phyloP scores from a whole-genome alignment of 1,284 basidiomycete genomes.

The Microbotryum scabiosae region DNA sequence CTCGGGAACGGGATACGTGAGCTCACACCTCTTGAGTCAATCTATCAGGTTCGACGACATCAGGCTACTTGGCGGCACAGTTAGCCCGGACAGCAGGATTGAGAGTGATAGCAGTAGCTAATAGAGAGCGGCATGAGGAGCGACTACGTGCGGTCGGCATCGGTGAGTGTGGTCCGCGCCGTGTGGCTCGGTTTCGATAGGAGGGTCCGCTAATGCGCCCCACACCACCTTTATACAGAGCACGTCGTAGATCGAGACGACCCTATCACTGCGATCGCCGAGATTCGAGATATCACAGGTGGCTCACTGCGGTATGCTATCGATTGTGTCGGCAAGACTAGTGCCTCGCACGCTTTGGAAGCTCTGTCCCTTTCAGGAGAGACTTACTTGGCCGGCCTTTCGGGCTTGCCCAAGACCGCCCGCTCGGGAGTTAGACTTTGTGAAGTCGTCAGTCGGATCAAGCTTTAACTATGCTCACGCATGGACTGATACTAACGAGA shows the following conservation, averaged over 20 bases:
- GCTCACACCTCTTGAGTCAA: neutral
- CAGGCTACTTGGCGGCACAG: conserved; percentile 9
- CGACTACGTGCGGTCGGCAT: conserved; percentile 6
- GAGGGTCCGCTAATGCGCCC: neutral
- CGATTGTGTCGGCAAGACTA: conserved; percentile 8
- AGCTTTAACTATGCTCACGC: neutral
- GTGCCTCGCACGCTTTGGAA: neutral
- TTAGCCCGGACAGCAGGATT: conserved; percentile 7
- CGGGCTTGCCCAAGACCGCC: conserved; percentile 6
- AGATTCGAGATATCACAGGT: neutral
- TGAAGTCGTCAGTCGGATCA: conserved; percentile 5
- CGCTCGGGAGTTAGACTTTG: neutral
- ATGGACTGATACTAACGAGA: no score
- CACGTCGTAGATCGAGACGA: conserved; percentile 15
- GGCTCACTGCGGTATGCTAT: conserved; percentile 7
- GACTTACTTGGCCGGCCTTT: conserved; percentile 8
- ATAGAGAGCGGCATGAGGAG: neutral
- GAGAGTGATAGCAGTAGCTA: conserved; percentile 11
- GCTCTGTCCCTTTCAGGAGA: neutral
- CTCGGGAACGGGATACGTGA: no score
- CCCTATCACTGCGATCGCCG: neutral
- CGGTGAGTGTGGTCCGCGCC: neutral
- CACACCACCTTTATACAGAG: neutral
- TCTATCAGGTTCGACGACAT: conserved; percentile 1
- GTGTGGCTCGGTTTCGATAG: no score